Conservation (phyloP, 768 basidiomycete species). For the Gautieria morchelliformis region DNA sequence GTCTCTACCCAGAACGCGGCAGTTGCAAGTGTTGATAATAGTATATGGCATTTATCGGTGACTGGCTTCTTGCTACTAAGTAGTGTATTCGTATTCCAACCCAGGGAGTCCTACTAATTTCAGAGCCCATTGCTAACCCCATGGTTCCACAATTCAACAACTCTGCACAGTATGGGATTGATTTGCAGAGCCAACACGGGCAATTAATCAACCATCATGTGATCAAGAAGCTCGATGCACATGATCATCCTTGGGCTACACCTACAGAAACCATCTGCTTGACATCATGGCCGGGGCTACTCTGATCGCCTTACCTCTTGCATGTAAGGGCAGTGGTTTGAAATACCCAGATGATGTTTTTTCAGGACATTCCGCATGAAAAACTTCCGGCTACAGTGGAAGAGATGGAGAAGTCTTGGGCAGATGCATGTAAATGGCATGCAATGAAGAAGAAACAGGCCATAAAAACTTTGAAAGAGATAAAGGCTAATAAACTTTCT, state of each 20-base stretch:
- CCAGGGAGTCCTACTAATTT: neutral
- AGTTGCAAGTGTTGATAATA: neutral
- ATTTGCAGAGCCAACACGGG: neutral
- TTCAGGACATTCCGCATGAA: too few species aligned
- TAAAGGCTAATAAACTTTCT: too few species aligned
- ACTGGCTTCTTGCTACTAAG: neutral
- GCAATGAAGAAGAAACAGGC: too few species aligned
- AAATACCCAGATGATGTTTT: too few species aligned
- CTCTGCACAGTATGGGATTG: neutral
- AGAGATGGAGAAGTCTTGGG: too few species aligned
- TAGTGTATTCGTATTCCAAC: neutral
- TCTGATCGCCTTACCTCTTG: neutral
- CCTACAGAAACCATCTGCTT: neutral
- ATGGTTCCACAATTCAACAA: neutral
- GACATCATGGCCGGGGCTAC: neutral
- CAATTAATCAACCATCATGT: neutral
- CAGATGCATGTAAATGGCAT: too few species aligned
- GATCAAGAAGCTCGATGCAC: neutral
- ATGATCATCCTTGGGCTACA: neutral
- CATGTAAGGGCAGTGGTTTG: too few species aligned
- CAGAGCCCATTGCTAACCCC: neutral
- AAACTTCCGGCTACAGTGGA: too few species aligned
- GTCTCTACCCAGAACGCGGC: too few species aligned
- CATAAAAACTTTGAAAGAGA: too few species aligned
- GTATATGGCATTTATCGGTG: neutral